These are phyloP conservation scores for Geotrichum australiense DNA, from an alignment of 1,139 yeast species.

Conservation along the genomic window DNA sequence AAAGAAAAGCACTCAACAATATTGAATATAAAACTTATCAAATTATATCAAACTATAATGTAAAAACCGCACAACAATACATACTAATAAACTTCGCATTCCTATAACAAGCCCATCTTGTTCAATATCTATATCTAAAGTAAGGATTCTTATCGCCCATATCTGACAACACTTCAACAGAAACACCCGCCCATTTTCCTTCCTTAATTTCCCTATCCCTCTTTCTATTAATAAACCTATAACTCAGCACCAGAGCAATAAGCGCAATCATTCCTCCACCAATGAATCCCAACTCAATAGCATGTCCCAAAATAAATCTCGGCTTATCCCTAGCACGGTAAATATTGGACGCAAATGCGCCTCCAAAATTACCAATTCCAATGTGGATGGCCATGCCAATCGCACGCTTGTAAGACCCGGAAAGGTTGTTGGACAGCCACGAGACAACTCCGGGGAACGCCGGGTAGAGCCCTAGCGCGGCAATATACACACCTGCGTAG, in stretches of 20 bases:
- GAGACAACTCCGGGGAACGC: slow-evolving; percentile 36
- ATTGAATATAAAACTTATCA: not conserved
- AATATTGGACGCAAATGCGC: slow-evolving; percentile 37
- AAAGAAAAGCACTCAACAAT: too few relatives aligned
- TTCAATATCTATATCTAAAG: slow-evolving; percentile 11
- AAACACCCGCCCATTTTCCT: slow-evolving; percentile 30
- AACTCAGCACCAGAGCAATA: slow-evolving; percentile 20
- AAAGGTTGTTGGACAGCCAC: slow-evolving; percentile 38
- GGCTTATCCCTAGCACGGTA: slow-evolving; percentile 34
- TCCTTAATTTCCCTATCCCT: slow-evolving; percentile 22
- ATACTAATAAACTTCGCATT: too few relatives aligned
- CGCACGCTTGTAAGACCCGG: slow-evolving; percentile 37
- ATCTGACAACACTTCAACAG: slow-evolving; percentile 28
- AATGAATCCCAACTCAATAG: slow-evolving; percentile 25
- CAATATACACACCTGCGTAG: slow-evolving; percentile 36
- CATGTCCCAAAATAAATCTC: slow-evolving; percentile 31
- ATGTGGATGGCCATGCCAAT: slow-evolving; percentile 39
- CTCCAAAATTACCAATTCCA: slow-evolving; percentile 40
- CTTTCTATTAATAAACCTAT: slow-evolving; percentile 25
- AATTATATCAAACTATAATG: not conserved
- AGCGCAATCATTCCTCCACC: slow-evolving; percentile 19
- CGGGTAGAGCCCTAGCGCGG: slow-evolving; percentile 36
- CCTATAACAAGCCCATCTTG: too few relatives aligned
- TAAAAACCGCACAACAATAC: not conserved
- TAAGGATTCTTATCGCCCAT: slow-evolving; percentile 33